Conservation (phyloP, 192 early-diverging fungal species). For the Coemansia sp. region DNA sequence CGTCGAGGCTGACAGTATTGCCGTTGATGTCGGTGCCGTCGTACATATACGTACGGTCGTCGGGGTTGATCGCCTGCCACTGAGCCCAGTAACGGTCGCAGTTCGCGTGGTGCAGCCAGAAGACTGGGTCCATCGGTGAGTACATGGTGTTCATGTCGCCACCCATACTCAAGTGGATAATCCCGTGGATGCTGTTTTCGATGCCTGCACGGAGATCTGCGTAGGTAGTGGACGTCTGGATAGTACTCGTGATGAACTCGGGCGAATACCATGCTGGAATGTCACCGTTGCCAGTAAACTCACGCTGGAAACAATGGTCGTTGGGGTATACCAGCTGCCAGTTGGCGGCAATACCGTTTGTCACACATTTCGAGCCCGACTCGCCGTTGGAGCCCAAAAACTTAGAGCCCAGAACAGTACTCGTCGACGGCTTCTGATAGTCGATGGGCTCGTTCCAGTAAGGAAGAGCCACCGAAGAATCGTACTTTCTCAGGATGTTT, state of each 20-base stretch:
- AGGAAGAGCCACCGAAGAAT: conserved; percentile 42
- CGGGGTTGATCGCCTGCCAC: conserved; percentile 55
- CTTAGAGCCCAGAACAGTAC: conserved; percentile 24
- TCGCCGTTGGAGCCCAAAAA: conserved; percentile 52
- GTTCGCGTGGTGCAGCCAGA: conserved; percentile 64
- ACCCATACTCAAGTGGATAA: conserved; percentile 44
- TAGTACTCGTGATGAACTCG: conserved; percentile 36
- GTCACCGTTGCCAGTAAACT: conserved; percentile 22
- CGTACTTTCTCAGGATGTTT: conserved; percentile 46
- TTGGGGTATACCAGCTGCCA: conserved; percentile 29
- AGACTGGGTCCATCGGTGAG: conserved; percentile 60
- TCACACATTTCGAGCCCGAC: conserved; percentile 30
- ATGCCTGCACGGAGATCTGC: conserved; percentile 30
- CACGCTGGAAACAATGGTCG: conserved; percentile 35
- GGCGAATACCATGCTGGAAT: conserved; percentile 43
- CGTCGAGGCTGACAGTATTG: conserved; percentile 10
- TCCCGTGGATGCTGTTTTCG: conserved; percentile 52
- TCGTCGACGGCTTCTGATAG: conserved; percentile 42
- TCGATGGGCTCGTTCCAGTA: conserved; percentile 54
- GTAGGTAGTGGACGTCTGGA: conserved; percentile 36
- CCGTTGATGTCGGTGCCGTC: conserved; percentile 24
- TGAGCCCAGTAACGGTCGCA: conserved; percentile 57
- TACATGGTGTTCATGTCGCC: conserved; percentile 57
- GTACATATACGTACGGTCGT: conserved; percentile 42
- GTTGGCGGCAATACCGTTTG: conserved; percentile 13